Conservation (phyloP, 2,329 filamentous ascomycete species). For the Purpureocillium takamizusanense region DNA sequence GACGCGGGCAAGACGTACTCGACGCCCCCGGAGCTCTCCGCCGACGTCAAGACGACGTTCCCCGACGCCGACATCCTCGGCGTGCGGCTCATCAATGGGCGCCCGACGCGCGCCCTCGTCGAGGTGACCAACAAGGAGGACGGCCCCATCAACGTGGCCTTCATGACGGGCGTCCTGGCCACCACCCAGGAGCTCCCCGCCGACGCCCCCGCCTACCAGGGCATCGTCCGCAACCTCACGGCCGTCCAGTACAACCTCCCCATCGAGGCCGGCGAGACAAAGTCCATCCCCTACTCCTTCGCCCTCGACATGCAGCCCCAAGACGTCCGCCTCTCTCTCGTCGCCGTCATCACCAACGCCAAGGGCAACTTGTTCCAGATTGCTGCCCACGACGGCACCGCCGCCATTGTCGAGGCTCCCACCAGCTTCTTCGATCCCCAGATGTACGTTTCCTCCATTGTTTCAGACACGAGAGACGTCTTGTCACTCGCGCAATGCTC, state of each 20-base stretch:
- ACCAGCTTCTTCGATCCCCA: constrained; percentile 91
- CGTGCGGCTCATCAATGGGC: constrained; percentile 90
- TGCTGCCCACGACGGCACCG: constrained; percentile 70
- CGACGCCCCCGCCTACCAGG: constrained; percentile 32
- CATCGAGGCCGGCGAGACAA: constrained; percentile 67
- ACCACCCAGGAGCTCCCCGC: constrained; percentile 42
- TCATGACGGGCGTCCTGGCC: constrained; percentile 68
- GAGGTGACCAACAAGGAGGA: constrained; percentile 79
- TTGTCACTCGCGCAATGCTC: too few relatives aligned
- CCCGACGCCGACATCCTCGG: constrained; percentile 77
- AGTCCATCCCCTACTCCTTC: constrained; percentile 75
- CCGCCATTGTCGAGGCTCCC: constrained; percentile 81
- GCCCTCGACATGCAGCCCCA: constrained; percentile 87
- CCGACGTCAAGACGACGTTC: constrained; percentile 56
- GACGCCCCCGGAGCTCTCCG: constrained; percentile 17
- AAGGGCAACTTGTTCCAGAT: constrained; percentile 67
- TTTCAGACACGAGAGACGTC: too few relatives aligned
- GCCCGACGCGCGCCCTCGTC: constrained; percentile 72
- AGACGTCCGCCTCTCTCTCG: constrained; percentile 70
- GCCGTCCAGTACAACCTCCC: constrained; percentile 62
- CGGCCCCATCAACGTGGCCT: constrained; percentile 61
- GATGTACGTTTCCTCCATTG: constrained; percentile 63
- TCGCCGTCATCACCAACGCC: constrained; percentile 61
- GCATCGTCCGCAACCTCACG: constrained; percentile 78
- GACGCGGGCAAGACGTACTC: constrained; percentile 1